Base-by-base conservation (phyloP, 441 rosid species). In the Erodium texanum region DNA sequence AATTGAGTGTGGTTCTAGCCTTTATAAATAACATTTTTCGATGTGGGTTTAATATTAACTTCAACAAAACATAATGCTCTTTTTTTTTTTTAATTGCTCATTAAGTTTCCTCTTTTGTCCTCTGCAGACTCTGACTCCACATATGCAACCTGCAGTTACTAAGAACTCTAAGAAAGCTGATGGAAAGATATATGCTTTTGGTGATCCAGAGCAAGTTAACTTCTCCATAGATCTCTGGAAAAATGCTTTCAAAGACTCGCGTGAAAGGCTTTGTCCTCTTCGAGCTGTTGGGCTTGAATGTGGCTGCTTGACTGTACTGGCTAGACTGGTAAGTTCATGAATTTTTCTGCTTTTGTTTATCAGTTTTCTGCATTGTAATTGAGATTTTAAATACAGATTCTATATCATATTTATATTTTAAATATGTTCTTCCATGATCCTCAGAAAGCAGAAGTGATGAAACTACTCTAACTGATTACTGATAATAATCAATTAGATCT, bases 221-320 rank as follows among this genome's bases (percentile, higher is more conserved):
- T 82, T 95, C 71, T 87, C 99, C 23, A 68, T 89, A 72, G 93
- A 84, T 68, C 92, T 83, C 27, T 95, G 99, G 99, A 92, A 95
- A 84, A 79, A 74, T 68, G 99, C 97, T 34, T 90, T 95, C 84
- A 84, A 80, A 81, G 99, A 90, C 67, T 97, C 98, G 36, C 86
- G 89, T 69, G 92, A 92, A 83, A 90, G 98, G 77, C 86, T 95
- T 71, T 95, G 99, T 81, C 99, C 99, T 65, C 82, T 92, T 72
- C 87, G 96, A 82, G 98, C 93, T 70, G 90, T 79, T 12, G 97
- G 97, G 14, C 98, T 90, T 70, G 90, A 87, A 66, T 95, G 99
- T 78, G 98, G 96, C 69, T 95, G 99, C 85, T 81, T 90, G 74
- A 76, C 85, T 0, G 68, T 82, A 76, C 85, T 86, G 73, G 82